Percentiles rank a stretch among this genome's conserved stretches.
Evolutionary conservation across 768 basidiomycete genomes (phyloP).

Genomic region (Amanita muscaria): DNA sequence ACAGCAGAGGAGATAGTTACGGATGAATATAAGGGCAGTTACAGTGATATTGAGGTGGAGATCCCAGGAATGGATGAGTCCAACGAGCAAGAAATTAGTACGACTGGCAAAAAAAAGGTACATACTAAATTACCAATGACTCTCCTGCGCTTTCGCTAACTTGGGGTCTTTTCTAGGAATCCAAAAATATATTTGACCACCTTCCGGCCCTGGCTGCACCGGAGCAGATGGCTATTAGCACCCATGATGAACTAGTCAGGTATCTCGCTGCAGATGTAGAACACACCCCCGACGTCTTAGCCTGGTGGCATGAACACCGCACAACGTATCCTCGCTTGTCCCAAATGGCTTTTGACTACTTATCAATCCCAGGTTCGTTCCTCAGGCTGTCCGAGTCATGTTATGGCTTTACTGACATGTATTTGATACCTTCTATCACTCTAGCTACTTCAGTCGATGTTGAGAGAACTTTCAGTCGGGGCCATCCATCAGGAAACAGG

Average conservation of each 20-base stretch:
- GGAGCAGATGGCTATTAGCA: neutral
- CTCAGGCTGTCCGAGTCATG: neutral
- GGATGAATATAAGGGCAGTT: conserved; percentile 10
- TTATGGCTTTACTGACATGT: conserved; percentile 1
- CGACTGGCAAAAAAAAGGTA: neutral
- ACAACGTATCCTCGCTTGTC: conserved; percentile 15
- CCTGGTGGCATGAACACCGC: conserved; percentile 13
- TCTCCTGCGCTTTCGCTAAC: neutral
- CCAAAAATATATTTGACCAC: conserved; percentile 1
- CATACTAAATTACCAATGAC: neutral
- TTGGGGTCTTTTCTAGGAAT: conserved; percentile 2
- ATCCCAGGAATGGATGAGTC: neutral
- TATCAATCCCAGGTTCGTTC: conserved; percentile 15
- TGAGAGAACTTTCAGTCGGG: conserved; percentile 15
- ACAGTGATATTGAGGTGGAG: conserved; percentile 3
- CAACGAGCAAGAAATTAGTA: neutral
- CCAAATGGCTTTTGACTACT: conserved; percentile 19
- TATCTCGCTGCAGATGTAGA: conserved; percentile 14
- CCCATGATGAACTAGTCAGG: conserved; percentile 11
- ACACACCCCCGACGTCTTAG: conserved; percentile 11
- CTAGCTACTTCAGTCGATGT: conserved; percentile 15
- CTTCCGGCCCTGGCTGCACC: neutral
- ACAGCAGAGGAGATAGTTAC: conserved; percentile 11
- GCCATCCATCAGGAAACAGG: too few species aligned
- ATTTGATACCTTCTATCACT: neutral